These are phyloP conservation scores for Trametes villosa DNA, from an alignment of 768 basidiomycete genomes.

Conservation along the genomic window DNA sequence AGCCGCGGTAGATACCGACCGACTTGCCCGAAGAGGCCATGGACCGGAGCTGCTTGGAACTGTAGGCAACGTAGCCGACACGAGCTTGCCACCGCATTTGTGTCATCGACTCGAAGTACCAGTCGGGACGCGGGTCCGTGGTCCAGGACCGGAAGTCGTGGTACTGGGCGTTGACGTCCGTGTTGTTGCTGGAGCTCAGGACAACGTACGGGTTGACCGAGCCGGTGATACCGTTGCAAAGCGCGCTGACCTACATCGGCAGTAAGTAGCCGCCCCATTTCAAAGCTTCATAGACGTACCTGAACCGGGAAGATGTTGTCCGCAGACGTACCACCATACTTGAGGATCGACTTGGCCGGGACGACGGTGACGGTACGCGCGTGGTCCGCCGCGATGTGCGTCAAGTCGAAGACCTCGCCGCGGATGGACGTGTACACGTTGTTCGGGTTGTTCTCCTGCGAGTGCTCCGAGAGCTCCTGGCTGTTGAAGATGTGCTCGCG, in stretches of 20 bases:
- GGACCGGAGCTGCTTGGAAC: slow-evolving; percentile 71
- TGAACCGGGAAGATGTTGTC: slow-evolving; percentile 93
- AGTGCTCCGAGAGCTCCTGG: slow-evolving; percentile 76
- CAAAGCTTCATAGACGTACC: slow-evolving; percentile 41
- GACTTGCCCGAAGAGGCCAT: slow-evolving; percentile 66
- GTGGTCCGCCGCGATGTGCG: slow-evolving; percentile 68
- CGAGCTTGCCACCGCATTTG: slow-evolving; percentile 89
- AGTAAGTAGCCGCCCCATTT: slow-evolving; percentile 10
- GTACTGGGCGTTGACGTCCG: slow-evolving; percentile 78
- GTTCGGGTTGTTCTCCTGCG: slow-evolving; percentile 61
- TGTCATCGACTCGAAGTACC: slow-evolving; percentile 97
- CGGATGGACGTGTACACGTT: slow-evolving; percentile 84
- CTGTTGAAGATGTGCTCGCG: slow-evolving; percentile 89
- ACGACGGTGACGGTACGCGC: slow-evolving; percentile 71
- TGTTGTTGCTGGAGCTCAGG: slow-evolving; percentile 76
- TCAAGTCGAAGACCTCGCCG: slow-evolving; percentile 94
- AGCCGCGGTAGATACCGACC: slow-evolving; percentile 84
- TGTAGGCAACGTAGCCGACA: slow-evolving; percentile 86
- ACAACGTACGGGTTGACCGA: slow-evolving; percentile 77
- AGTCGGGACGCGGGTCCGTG: slow-evolving; percentile 92
- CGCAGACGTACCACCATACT: slow-evolving; percentile 80
- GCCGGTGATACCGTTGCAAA: slow-evolving; percentile 87
- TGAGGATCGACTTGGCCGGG: slow-evolving; percentile 70
- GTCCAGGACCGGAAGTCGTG: slow-evolving; percentile 94
- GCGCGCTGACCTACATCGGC: slow-evolving; percentile 72